Conservation (phyloP, 1,284 basidiomycete genomes). For the Moesziomyces sp. region DNA sequence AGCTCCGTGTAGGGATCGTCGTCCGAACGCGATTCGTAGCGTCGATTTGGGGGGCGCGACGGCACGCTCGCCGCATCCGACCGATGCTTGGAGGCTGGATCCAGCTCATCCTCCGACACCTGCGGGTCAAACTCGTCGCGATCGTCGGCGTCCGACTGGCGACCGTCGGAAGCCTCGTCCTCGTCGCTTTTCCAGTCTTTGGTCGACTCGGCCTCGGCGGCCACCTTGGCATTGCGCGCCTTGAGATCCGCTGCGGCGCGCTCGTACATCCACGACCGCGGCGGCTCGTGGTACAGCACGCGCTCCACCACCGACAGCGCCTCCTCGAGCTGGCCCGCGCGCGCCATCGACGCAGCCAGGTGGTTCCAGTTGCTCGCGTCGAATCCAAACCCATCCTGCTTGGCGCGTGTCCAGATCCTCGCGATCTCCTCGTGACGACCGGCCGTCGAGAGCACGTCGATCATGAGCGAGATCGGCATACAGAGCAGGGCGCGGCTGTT, state of each 20-base stretch:
- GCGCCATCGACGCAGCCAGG: constrained; percentile 78
- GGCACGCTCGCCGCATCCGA: constrained; percentile 22
- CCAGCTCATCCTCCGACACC: constrained; percentile 2
- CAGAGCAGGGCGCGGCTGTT: constrained; percentile 74
- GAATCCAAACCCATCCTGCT: constrained; percentile 79
- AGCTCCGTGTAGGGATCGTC: constrained; percentile 36
- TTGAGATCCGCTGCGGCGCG: not conserved
- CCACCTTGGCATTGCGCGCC: not conserved
- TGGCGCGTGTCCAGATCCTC: constrained; percentile 76
- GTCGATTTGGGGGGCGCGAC: constrained; percentile 22
- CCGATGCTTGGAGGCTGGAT: constrained; percentile 17
- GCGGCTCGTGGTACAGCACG: constrained; percentile 71
- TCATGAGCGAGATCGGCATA: constrained; percentile 83
- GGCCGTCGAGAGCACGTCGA: constrained; percentile 72
- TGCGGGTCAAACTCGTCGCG: constrained; percentile 20
- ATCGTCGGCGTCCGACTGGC: not conserved
- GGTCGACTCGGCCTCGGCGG: constrained; percentile 2
- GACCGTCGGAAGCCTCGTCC: not conserved
- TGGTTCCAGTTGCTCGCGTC: constrained; percentile 95
- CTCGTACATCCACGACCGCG: constrained; percentile 20
- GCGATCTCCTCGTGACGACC: constrained; percentile 77
- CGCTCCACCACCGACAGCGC: constrained; percentile 85
- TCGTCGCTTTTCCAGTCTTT: constrained; percentile 3
- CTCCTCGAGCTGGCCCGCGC: constrained; percentile 80
- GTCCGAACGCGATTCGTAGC: constrained; percentile 18